Percentiles rank a stretch among this genome's conserved stretches.
These are phyloP conservation scores for Gossypium lobatum DNA, from an alignment of 441 rosid species.

Conservation along the genomic window DNA sequence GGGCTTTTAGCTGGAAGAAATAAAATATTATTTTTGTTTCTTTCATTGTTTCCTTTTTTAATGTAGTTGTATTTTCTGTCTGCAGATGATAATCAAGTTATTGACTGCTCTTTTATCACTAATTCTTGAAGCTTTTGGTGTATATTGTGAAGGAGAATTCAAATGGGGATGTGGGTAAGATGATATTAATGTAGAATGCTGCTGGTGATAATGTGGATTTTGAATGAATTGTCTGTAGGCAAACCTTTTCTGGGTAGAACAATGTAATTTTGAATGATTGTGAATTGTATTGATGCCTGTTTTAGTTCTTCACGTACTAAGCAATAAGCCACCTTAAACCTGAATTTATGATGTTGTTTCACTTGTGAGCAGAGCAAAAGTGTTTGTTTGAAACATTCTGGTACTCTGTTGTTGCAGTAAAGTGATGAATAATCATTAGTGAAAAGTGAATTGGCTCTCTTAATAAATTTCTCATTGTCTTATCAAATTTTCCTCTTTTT, in stretches of 20 bases:
- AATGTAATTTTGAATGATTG: background rate
- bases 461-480: constrained; percentile 16
- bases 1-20: constrained; percentile 29
- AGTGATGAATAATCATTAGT: background rate
- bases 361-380: background rate
- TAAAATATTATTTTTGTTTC: constrained; percentile 11
- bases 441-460: background rate
- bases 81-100: constrained; percentile 93
- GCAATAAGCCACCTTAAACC: background rate
- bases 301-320: background rate
- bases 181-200: constrained; percentile 11
- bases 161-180: constrained; percentile 85
- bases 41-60: constrained; percentile 12
- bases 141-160: constrained; percentile 98
- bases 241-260: background rate
- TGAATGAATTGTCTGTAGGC: background rate
- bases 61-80: constrained; percentile 15
- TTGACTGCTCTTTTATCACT: constrained; percentile 81
- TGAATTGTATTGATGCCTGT: background rate
- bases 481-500: constrained; percentile 20
- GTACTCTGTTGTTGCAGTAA: background rate
- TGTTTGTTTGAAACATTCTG: background rate
- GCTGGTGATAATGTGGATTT: background rate
- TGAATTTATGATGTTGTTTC: background rate
- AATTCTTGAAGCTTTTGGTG: constrained; percentile 81